Evolutionary conservation across 2,329 filamentous ascomycete genomes (phyloP), one percentile per base, ranked within the genome.

Genomic region (Diaporthe vexans): DNA sequence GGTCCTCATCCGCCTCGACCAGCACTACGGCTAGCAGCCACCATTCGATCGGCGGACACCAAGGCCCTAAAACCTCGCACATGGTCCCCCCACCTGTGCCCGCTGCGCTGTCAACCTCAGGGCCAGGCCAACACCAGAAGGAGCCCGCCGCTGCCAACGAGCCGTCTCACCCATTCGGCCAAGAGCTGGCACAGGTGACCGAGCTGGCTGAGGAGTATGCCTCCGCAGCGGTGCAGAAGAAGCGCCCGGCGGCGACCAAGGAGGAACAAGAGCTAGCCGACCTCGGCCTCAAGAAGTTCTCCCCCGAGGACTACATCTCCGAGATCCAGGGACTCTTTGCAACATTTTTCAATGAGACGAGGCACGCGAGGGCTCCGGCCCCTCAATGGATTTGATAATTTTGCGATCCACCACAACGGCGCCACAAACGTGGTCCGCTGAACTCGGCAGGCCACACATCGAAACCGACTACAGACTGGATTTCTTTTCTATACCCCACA

Each of bases 141-240:
- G 33, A 37, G 29, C 58, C 72, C 79, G 65, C 78, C 73, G n/a
- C 78, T 75, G 73, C 79, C 74, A 63, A 76, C 81, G 46, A 82
- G 79, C 81, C 83, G 37, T 78, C 84, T 59, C 91, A 97, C 82
- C 96, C 96, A 0, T 98, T 98, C 79, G 94, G 94, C 71, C 92
- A 93, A 68, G 97, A 99, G 84, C 87, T 98, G 71, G 95, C 94
- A 73, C 94, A 98, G 84, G 94, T 98, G 33, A 95, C 95, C 71
- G 97, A 98, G 84, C 90, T 98, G 21, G 96, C 93, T 0, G 97
- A 98, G 84, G 95, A 98, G 83, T 96, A 95, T 78, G 91, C 91
- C 56, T 88, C 91, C 40, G 88, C 89, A 76, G 63, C 68, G 21
- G 68, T 61, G 11, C 88, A 91, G 51, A 84, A 78, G 24, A 81